Evolutionary conservation across 495 filamentous ascomycete genomes (phyloP), one percentile per base, ranked within the genome.

Genomic region (Xylaria longipes): DNA sequence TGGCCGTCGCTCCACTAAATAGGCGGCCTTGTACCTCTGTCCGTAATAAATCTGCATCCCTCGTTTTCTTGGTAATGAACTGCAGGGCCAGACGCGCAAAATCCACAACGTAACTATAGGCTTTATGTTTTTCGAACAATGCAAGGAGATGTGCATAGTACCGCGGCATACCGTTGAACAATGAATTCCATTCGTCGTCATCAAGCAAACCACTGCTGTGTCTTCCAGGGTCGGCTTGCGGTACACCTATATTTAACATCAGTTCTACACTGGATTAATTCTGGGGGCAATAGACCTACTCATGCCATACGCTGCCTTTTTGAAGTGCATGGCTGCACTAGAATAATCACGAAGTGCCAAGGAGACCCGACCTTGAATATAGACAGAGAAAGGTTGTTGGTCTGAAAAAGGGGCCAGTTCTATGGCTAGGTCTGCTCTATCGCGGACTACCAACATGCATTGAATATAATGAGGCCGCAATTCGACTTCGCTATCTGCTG

Each of bases 71-170:
- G 6, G 79, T 78, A 29, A 80, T 76, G 69, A 91, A 91, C 74
- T 95, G 89, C 54, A 98, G 82, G 29, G 93, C 91, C 35, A 95
- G 84, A 50, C 90, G 87, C 43, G 95, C 90, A 80, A 98, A 97
- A 71, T 97, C 93, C 7, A 92, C 88, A 61, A 94, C 93, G 78
- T 91, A 92, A 5, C 92, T 91, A 75, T 91, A 92, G 5, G 88
- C 89, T 62, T 90, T 91, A 58, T 87, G 86, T 74, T 89, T 86
- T 73, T 97, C 94, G 78, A 92, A 98, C 9, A 99, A 85, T 29
- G 87, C 86, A 20, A 93, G 87, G 70, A 98, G 87, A 80, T 99
- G 97, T 54, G 91, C 87, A 78, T 95, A 97, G 80, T 97, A 98
- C 65, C 89, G 88, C 5, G 93, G 85, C 37, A 96, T 85, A 11